These are phyloP conservation scores for Neurospora sp. DNA, from an alignment of 495 filamentous ascomycete species.

Conservation along the genomic window DNA sequence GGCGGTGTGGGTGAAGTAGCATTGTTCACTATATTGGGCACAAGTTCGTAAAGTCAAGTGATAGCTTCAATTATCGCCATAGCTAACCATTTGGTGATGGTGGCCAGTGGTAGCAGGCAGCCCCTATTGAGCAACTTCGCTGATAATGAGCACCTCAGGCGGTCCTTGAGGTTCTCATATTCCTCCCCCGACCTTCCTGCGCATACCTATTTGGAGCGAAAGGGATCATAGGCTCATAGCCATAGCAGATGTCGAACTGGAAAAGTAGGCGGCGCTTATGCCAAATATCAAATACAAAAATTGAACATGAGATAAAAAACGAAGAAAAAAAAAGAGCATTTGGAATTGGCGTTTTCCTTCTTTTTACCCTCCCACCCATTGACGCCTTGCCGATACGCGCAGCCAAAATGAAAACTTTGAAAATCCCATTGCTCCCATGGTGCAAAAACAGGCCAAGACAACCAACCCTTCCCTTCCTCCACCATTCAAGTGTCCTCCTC, in stretches of 20 bases:
- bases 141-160: neutral
- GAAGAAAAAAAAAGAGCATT: conserved; percentile 1
- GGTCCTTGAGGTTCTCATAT: neutral
- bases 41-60: neutral
- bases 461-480: neutral
- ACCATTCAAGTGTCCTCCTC: neutral
- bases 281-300: neutral
- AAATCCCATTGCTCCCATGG: conserved; percentile 3
- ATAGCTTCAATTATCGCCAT: neutral
- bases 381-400: conserved; percentile 17
- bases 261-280: neutral
- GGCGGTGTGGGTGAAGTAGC: neutral
- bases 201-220: neutral
- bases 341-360: conserved; percentile 8
- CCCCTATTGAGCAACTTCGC: neutral
- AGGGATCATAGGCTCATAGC: neutral
- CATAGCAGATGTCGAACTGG: neutral
- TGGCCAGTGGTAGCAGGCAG: neutral
- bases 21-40: neutral
- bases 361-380: conserved; percentile 9
- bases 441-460: neutral
- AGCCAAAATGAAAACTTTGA: conserved; percentile 7
- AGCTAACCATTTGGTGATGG: neutral
- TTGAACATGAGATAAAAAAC: neutral
- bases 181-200: neutral